phyloP scores from a whole-genome alignment of 495 filamentous ascomycete genomes.

The Penicillium salamii region DNA sequence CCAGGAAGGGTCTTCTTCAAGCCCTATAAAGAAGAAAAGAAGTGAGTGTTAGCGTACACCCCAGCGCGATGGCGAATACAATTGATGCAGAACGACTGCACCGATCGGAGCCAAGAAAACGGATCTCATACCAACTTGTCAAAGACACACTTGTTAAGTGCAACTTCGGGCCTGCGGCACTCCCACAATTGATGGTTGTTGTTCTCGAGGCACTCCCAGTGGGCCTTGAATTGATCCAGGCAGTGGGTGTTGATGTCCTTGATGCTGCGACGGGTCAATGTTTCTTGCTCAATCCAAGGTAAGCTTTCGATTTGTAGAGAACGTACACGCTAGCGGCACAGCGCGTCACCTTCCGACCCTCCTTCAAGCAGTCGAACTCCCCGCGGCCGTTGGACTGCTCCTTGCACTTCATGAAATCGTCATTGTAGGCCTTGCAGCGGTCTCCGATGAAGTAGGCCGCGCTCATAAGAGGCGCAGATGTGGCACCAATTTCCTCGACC shows the following conservation, averaged over 20 bases:
- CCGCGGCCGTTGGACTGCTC: conserved; percentile 80
- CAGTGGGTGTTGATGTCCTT: conserved; percentile 96
- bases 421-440: conserved; percentile 90
- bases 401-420: conserved; percentile 99
- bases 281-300: background rate
- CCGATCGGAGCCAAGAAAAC: background rate
- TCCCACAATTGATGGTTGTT: conserved; percentile 97
- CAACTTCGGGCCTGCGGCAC: conserved; percentile 75
- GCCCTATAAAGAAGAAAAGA: conserved; percentile 51
- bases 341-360: conserved; percentile 92
- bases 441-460: conserved; percentile 98
- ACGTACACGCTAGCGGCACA: conserved; percentile 96
- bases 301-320: background rate
- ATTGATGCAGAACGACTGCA: background rate
- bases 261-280: conserved; percentile 54
- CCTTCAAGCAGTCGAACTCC: conserved; percentile 91
- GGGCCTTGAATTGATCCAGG: conserved; percentile 80
- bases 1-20: conserved; percentile 89
- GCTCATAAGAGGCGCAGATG: conserved; percentile 84
- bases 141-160: conserved; percentile 88
- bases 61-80: background rate
- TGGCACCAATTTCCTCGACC: conserved; percentile 87
- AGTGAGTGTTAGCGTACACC: conserved; percentile 5
- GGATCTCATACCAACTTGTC: conserved; percentile 76
- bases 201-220: conserved; percentile 95